Conservation (phyloP, 2,329 filamentous ascomycete genomes). For the Tolypocladium inflatum region DNA sequence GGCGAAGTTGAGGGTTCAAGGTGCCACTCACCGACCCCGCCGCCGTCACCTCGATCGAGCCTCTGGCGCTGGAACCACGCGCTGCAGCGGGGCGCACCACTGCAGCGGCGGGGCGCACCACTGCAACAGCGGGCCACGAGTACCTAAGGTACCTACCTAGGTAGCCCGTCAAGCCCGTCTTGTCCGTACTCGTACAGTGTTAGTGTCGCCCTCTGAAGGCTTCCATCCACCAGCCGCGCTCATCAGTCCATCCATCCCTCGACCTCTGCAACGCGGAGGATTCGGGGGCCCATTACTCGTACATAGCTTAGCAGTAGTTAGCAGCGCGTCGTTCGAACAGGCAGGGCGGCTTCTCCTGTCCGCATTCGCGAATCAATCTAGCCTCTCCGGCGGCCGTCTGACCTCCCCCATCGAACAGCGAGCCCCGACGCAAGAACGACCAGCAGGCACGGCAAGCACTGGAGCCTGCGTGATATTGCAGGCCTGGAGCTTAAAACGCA, state of each 20-base stretch:
- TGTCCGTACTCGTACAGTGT: too few species aligned
- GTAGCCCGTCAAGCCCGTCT: too few species aligned
- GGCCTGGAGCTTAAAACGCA: background rate
- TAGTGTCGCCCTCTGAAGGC: background rate
- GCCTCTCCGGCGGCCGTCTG: background rate
- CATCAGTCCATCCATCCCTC: background rate
- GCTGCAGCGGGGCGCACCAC: background rate
- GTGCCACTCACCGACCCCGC: background rate
- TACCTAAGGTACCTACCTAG: too few species aligned
- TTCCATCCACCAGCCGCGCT: background rate
- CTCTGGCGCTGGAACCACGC: background rate
- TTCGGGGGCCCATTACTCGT: background rate
- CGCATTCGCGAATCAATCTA: background rate
- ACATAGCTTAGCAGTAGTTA: background rate
- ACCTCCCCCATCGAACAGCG: too few species aligned
- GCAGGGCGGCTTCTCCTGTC: background rate
- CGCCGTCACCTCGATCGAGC: background rate
- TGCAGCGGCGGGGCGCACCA: background rate
- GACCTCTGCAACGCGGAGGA: background rate
- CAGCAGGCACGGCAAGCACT: background rate
- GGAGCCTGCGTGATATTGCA: background rate
- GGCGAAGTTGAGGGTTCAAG: too few species aligned
- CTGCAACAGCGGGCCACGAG: background rate
- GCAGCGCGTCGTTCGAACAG: background rate
- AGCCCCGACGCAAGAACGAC: background rate